A percentile compares a stretch with the other conserved stretches of the same genome.
Conservation (phyloP, 768 basidiomycete species). For the Pilatotrama ljubarskyi region DNA sequence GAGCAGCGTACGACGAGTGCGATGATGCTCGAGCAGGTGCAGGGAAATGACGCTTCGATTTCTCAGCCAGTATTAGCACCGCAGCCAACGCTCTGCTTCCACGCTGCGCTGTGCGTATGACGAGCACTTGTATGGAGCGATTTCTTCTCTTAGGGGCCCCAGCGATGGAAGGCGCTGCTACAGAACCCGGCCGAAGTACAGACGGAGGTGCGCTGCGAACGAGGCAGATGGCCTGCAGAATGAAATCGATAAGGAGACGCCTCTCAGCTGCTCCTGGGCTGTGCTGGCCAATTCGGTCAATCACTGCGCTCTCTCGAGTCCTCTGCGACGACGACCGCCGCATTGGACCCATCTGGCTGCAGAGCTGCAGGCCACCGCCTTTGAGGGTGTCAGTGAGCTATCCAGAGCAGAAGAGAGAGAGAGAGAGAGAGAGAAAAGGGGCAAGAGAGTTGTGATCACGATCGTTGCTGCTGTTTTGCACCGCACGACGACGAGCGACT, state of each 20-base stretch:
- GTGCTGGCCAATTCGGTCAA: slow-evolving; percentile 1
- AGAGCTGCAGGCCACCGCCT: too few relatives aligned
- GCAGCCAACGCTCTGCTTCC: not conserved
- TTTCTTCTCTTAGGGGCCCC: not conserved
- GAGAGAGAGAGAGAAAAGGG: not conserved
- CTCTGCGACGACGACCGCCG: slow-evolving; percentile 12
- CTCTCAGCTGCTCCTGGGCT: not conserved
- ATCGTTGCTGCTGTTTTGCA: slow-evolving; percentile 10
- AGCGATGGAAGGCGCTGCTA: not conserved
- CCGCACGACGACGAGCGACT: not conserved
- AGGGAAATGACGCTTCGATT: not conserved
- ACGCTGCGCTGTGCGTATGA: not conserved
- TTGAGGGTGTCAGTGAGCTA: not conserved
- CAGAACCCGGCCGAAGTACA: not conserved
- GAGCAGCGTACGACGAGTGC: not conserved
- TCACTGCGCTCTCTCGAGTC: not conserved
- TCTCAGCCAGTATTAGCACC: not conserved
- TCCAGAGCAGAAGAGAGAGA: not conserved
- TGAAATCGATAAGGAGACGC: slow-evolving; percentile 22
- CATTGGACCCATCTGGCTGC: not conserved
- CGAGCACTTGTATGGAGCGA: not conserved
- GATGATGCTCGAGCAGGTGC: not conserved
- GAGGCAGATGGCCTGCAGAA: slow-evolving; percentile 1
- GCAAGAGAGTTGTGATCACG: not conserved
- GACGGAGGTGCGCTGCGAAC: not conserved